Evolutionary conservation across 306 rosid genomes (phyloP).

Genomic region (Dryas alaskensis): DNA sequence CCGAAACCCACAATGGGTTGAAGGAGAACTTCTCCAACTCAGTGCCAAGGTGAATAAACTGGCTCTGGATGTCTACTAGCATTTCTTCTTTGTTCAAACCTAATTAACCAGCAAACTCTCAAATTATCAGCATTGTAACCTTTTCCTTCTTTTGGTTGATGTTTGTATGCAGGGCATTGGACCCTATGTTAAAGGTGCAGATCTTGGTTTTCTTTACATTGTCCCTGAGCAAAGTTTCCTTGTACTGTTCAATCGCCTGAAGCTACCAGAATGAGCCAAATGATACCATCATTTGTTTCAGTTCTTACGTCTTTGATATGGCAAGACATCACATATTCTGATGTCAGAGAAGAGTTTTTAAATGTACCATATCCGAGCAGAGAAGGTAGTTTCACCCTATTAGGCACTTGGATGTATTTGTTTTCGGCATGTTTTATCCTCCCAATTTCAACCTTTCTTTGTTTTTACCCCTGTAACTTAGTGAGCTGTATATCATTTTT

Average conservation of each 20-base stretch:
- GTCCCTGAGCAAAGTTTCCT: constrained; percentile 94
- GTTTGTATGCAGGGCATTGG: constrained; percentile 69
- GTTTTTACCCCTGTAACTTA: not conserved
- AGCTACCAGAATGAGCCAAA: constrained; percentile 62
- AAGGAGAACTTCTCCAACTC: constrained; percentile 94
- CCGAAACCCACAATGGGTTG: constrained; percentile 86
- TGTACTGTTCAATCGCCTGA: constrained; percentile 88
- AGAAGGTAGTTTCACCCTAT: constrained; percentile 25
- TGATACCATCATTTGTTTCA: not conserved
- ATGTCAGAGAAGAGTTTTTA: constrained; percentile 24
- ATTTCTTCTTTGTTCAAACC: constrained; percentile 21
- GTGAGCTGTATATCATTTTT: constrained; percentile 60
- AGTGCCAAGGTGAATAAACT: constrained; percentile 73
- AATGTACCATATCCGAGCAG: constrained; percentile 12
- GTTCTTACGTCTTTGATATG: constrained; percentile 16
- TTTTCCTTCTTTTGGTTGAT: constrained; percentile 8
- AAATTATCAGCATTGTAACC: not conserved
- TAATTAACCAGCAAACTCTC: constrained; percentile 7
- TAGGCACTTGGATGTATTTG: constrained; percentile 8
- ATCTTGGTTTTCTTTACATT: constrained; percentile 85
- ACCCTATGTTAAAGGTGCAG: constrained; percentile 91
- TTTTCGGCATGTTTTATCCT: constrained; percentile 18
- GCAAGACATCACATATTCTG: constrained; percentile 26
- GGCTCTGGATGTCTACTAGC: constrained; percentile 2
- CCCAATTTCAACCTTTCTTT: not conserved